These are phyloP conservation scores for Nowakowskiella sp. DNA, from an alignment of 192 early-diverging fungal genomes.

Conservation along the genomic window DNA sequence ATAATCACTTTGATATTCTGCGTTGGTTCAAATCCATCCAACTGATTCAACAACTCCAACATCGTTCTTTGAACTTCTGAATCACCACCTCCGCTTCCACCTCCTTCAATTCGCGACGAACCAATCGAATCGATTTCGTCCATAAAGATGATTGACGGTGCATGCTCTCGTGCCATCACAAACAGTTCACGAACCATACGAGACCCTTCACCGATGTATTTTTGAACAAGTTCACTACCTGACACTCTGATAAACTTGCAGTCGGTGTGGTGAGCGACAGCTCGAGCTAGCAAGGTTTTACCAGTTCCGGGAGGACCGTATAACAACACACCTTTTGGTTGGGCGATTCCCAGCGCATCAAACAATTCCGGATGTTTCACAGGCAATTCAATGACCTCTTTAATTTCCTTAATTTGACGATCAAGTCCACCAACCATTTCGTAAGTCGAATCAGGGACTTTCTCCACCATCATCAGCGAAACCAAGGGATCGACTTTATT, in stretches of 20 bases:
- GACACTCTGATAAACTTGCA: conserved; percentile 89
- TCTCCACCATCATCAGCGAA: conserved; percentile 99
- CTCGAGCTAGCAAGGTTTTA: conserved; percentile 92
- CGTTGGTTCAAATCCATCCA: conserved; percentile 83
- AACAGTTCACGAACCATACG: conserved; percentile 98
- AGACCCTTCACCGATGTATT: conserved; percentile 98
- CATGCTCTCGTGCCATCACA: conserved; percentile 94
- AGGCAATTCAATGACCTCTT: conserved; percentile 98
- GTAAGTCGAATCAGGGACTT: conserved; percentile 98
- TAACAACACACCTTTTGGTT: conserved; percentile 66
- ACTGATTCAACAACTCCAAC: conserved; percentile 96
- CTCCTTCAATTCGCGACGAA: conserved; percentile 86
- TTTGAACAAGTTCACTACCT: conserved; percentile 92
- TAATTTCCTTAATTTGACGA: conserved; percentile 99
- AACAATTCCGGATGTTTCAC: conserved; percentile 99
- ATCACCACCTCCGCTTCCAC: conserved; percentile 81
- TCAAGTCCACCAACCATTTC: conserved; percentile 99
- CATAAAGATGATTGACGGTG: conserved; percentile 97
- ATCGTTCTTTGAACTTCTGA: conserved; percentile 98
- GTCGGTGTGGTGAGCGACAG: conserved; percentile 94
- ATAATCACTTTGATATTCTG: conserved; percentile 77
- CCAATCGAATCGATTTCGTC: conserved; percentile 98
- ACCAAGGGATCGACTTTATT: conserved; percentile 99
- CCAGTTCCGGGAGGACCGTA: conserved; percentile 73
- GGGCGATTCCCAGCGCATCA: conserved; percentile 94